These are phyloP conservation scores for Fusarium virguliforme DNA, from an alignment of 2,329 filamentous ascomycete genomes.

Conservation along the genomic window DNA sequence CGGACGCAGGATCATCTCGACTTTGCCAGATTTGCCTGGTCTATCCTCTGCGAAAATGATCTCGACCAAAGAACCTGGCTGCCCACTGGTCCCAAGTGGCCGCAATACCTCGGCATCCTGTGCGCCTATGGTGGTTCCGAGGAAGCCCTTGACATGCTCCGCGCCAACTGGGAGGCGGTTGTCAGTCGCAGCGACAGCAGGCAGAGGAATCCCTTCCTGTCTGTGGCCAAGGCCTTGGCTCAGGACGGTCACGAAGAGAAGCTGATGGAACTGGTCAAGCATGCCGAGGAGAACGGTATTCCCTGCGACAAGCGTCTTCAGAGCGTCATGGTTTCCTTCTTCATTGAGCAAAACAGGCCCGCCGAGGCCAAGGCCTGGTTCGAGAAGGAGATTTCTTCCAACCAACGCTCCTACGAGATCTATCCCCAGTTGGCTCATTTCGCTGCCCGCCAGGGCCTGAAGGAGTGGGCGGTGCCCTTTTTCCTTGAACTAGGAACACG, in stretches of 20 bases:
- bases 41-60: constrained; percentile 42
- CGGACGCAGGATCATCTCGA: constrained; percentile 63
- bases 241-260: constrained; percentile 71
- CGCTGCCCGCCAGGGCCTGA: constrained; percentile 71
- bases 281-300: constrained; percentile 65
- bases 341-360: constrained; percentile 71
- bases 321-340: constrained; percentile 73
- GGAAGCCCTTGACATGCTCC: constrained; percentile 67
- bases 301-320: constrained; percentile 65
- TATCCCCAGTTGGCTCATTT: constrained; percentile 61
- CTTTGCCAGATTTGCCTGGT: constrained; percentile 64
- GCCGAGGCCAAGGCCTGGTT: constrained; percentile 80
- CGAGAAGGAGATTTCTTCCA: constrained; percentile 64
- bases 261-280: constrained; percentile 69
- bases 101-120: constrained; percentile 60
- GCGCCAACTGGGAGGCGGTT: constrained; percentile 52
- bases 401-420: constrained; percentile 41
- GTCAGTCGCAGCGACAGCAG: constrained; percentile 38
- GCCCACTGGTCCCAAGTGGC: constrained; percentile 50
- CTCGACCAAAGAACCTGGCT: constrained; percentile 39
- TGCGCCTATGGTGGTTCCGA: constrained; percentile 69
- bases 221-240: constrained; percentile 70
- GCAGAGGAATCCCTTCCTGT: constrained; percentile 48
- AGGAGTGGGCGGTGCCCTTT: constrained; percentile 74
- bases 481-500: constrained; percentile 69